These are phyloP conservation scores for Hyaloperonospora arabidopsidis DNA, from an alignment of 352 stramenopile species.

Conservation along the genomic window DNA sequence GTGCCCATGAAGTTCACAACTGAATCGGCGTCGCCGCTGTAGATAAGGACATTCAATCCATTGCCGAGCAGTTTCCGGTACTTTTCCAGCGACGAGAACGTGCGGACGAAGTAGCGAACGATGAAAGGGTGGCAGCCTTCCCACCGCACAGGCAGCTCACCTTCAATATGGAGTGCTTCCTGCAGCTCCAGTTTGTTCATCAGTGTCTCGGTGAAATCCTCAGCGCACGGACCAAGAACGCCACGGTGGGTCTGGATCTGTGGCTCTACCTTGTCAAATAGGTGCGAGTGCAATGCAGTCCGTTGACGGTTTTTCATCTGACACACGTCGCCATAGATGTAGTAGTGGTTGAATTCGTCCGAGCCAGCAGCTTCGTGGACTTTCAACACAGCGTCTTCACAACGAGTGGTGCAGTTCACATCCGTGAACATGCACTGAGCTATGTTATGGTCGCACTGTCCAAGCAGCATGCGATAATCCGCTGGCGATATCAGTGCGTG, in stretches of 20 bases:
- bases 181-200: conserved; percentile 50
- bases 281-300: conserved; percentile 30
- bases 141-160: conserved; percentile 36
- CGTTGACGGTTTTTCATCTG: conserved; percentile 47
- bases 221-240: conserved; percentile 45
- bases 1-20: conserved; percentile 83
- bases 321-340: conserved; percentile 68
- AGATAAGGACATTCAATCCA: conserved; percentile 48
- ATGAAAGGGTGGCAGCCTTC: conserved; percentile 50
- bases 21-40: conserved; percentile 62
- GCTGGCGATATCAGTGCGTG: conserved; percentile 65
- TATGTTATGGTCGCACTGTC: conserved; percentile 45
- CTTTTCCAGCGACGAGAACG: conserved; percentile 49
- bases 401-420: conserved; percentile 39
- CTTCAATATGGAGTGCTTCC: conserved; percentile 47
- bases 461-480: conserved; percentile 46
- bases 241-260: conserved; percentile 38
- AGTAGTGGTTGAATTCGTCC: conserved; percentile 53
- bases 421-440: conserved; percentile 55
- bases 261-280: conserved; percentile 23
- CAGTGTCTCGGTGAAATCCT: conserved; percentile 43
- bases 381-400: conserved; percentile 36
- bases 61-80: conserved; percentile 49
- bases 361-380: conserved; percentile 34
- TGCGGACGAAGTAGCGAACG: conserved; percentile 35